Evolutionary conservation across 176 grass and related monocot genomes (phyloP).

Genomic region (Triticum monococcum): DNA sequence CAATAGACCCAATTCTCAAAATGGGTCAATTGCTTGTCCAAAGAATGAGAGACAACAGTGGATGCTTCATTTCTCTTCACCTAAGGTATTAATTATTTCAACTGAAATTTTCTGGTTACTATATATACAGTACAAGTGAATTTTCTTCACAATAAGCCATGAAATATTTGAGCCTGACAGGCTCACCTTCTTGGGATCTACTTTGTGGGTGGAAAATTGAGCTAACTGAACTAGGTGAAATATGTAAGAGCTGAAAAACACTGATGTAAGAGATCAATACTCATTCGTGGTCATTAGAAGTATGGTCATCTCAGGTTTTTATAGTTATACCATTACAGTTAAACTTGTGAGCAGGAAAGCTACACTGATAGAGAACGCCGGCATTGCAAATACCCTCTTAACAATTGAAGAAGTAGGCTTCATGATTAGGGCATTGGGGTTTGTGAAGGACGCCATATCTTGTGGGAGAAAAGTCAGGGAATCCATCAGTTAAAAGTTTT

Average conservation of each 20-base stretch:
- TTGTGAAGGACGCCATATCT: conserved; percentile 69
- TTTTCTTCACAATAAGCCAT: no score
- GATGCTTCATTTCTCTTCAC: no score
- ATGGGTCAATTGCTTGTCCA: no score
- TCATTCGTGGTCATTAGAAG: background rate
- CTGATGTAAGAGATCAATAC: conserved; percentile 60
- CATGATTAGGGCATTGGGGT: conserved; percentile 75
- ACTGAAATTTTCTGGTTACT: background rate
- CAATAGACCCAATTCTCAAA: no score
- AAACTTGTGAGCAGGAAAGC: conserved; percentile 43
- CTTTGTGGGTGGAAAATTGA: conserved; percentile 84
- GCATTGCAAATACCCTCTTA: conserved; percentile 76
- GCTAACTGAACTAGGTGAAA: conserved; percentile 58
- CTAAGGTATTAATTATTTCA: no score
- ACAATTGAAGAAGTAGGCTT: conserved; percentile 65
- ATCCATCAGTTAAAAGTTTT: no score
- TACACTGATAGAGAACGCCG: conserved; percentile 72
- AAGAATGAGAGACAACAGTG: no score
- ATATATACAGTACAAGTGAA: no score
- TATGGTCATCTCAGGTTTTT: background rate
- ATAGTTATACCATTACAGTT: background rate
- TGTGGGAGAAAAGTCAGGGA: background rate
- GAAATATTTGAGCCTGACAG: conserved; percentile 88
- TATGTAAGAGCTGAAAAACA: conserved; percentile 81
- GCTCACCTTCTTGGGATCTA: conserved; percentile 91